phyloP scores from a whole-genome alignment of 2,329 filamentous ascomycete genomes.

The Colletotrichum sp. region DNA sequence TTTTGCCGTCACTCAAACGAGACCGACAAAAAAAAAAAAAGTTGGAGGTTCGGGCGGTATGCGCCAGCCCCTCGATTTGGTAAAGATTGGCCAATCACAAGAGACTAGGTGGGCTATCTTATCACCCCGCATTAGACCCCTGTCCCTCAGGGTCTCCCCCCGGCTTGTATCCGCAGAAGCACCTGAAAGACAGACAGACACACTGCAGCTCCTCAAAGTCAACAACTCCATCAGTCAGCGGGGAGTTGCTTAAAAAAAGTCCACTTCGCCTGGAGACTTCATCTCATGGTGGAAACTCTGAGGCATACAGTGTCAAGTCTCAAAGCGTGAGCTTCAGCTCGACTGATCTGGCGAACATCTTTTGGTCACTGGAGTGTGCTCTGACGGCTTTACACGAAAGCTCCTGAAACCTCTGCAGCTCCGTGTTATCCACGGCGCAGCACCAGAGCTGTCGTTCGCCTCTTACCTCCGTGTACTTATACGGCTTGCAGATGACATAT shows the following conservation, averaged over 20 bases:
- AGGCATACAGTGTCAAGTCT: neutral
- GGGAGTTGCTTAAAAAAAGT: neutral
- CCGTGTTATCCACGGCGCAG: neutral
- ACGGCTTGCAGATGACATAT: neutral
- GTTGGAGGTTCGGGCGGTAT: slow-evolving; percentile 4
- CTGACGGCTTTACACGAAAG: neutral
- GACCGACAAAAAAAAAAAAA: neutral
- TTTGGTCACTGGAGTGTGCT: neutral
- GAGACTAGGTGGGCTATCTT: neutral
- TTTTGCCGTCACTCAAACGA: slow-evolving; percentile 6
- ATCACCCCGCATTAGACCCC: slow-evolving; percentile 14
- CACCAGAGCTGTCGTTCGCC: neutral
- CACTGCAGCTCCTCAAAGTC: neutral
- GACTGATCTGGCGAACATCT: neutral
- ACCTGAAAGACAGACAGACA: neutral
- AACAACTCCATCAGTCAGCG: neutral
- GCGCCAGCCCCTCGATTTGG: slow-evolving; percentile 6
- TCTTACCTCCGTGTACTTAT: neutral
- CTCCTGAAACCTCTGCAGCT: neutral
- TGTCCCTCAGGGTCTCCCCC: slow-evolving; percentile 12
- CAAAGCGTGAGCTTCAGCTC: neutral
- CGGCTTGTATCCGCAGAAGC: neutral
- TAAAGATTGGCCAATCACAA: slow-evolving; percentile 8
- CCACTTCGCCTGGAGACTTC: neutral
- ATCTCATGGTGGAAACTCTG: neutral